phyloP scores from a whole-genome alignment of 2,329 filamentous ascomycete species.

The Delphinella strobiligena region DNA sequence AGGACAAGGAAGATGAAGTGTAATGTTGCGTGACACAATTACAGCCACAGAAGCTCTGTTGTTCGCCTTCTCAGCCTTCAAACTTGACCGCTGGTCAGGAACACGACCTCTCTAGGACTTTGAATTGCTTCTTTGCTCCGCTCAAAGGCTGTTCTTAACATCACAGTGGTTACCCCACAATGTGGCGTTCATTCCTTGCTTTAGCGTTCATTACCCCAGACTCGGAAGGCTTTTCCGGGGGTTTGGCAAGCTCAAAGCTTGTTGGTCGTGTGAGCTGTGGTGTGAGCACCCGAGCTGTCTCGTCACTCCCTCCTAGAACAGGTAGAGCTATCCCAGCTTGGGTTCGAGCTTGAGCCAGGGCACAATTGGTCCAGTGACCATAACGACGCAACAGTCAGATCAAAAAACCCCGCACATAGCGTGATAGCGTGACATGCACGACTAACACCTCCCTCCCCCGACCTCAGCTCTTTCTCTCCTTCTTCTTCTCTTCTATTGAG shows the following conservation, averaged over 20 bases:
- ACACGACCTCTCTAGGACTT: no score
- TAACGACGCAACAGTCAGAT: slow-evolving; percentile 5
- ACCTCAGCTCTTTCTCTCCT: slow-evolving; percentile 3
- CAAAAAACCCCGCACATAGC: slow-evolving; percentile 7
- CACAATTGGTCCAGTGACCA: slow-evolving; percentile 3
- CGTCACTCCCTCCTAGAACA: not conserved
- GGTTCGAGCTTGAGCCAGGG: slow-evolving; percentile 8
- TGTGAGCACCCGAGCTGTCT: not conserved
- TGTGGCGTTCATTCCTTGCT: not conserved
- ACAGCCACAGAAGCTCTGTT: no score
- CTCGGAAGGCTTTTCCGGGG: slow-evolving; percentile 1
- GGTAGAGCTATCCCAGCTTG: slow-evolving; percentile 6
- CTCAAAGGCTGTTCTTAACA: no score
- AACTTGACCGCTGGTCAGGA: no score
- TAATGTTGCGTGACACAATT: no score
- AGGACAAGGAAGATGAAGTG: no score
- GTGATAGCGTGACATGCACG: slow-evolving; percentile 4
- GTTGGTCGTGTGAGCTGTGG: slow-evolving; percentile 6
- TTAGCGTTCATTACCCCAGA: slow-evolving; percentile 1
- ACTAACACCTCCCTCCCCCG: slow-evolving; percentile 4
- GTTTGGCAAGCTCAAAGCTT: not conserved
- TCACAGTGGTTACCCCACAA: no score
- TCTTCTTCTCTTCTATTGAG: slow-evolving; percentile 6
- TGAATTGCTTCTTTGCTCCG: no score
- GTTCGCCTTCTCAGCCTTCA: no score